Evolutionary conservation across 176 grass and related monocot species (phyloP).

Genomic region (Oryza glumipatula): DNA sequence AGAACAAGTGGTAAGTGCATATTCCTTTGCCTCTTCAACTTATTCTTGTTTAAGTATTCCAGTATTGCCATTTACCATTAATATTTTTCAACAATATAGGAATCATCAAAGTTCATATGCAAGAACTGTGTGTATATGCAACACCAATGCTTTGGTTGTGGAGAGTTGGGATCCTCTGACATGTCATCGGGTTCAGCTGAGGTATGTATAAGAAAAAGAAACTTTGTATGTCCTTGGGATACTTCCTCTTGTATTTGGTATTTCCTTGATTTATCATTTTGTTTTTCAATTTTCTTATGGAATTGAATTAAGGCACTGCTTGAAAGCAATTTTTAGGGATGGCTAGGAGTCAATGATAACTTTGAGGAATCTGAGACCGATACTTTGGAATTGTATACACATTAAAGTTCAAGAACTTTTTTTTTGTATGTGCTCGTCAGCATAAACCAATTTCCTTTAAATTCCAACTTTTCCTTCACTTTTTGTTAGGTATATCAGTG

Average conservation of each 20-base stretch:
- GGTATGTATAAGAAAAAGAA: slow-evolving; percentile 17
- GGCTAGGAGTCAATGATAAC: background rate
- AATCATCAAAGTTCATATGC: slow-evolving; percentile 28
- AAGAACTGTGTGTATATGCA: slow-evolving; percentile 39
- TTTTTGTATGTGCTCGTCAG: background rate
- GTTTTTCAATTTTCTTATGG: background rate
- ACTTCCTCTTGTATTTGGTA: slow-evolving; percentile 7
- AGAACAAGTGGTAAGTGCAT: slow-evolving; percentile 9
- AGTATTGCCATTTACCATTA: slow-evolving; percentile 10
- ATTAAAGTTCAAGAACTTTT: slow-evolving; percentile 3
- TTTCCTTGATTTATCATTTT: background rate
- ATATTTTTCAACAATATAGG: slow-evolving; percentile 14
- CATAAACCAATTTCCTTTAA: background rate
- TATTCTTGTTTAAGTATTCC: slow-evolving; percentile 27
- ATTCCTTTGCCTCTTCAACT: slow-evolving; percentile 13
- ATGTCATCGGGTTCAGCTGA: background rate
- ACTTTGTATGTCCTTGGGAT: background rate
- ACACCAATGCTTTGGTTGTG: slow-evolving; percentile 20
- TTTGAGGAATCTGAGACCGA: background rate
- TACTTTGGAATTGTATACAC: background rate
- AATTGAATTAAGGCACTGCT: slow-evolving; percentile 1
- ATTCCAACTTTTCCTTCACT: background rate
- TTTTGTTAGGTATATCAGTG: slow-evolving; percentile 22
- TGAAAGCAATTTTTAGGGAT: background rate
- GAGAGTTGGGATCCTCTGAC: background rate